Percentiles rank a stretch among this genome's conserved stretches.
phyloP scores from a whole-genome alignment of 139 green algal species.

The Ostreobium quekettii region DNA sequence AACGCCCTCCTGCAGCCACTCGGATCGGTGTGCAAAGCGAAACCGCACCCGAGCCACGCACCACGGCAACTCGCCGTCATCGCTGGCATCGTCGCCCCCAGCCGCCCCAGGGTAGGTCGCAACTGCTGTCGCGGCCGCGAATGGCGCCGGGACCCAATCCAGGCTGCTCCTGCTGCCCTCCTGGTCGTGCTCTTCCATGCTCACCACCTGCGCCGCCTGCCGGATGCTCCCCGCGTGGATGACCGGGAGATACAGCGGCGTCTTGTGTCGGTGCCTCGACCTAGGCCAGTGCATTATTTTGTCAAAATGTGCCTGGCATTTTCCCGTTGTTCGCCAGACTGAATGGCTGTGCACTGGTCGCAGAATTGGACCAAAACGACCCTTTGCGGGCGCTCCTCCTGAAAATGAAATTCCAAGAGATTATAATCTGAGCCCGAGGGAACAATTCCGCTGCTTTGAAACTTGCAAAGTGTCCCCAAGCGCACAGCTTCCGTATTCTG shows the following conservation, averaged over 20 bases:
- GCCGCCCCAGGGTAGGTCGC: not conserved
- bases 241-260: slow-evolving; percentile 36
- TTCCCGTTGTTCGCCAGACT: no score
- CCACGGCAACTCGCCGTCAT: slow-evolving; percentile 23
- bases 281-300: no score
- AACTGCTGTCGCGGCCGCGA: not conserved
- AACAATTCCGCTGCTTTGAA: no score
- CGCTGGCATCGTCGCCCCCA: not conserved
- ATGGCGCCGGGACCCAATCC: not conserved
- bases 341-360: no score
- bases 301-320: no score
- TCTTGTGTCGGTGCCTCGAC: not conserved
- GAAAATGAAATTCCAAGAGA: no score
- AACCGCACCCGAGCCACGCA: slow-evolving; percentile 30
- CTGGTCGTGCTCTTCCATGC: slow-evolving; percentile 31
- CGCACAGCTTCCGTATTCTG: no score
- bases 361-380: no score
- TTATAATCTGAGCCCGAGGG: no score
- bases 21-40: slow-evolving; percentile 51
- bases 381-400: no score
- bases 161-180: slow-evolving; percentile 7
- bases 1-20: slow-evolving; percentile 62
- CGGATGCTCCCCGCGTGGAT: slow-evolving; percentile 64
- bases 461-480: no score
- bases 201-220: slow-evolving; percentile 46